Conservation (phyloP, 805 yeast species). For the Teunomyces lycoperdinae region DNA sequence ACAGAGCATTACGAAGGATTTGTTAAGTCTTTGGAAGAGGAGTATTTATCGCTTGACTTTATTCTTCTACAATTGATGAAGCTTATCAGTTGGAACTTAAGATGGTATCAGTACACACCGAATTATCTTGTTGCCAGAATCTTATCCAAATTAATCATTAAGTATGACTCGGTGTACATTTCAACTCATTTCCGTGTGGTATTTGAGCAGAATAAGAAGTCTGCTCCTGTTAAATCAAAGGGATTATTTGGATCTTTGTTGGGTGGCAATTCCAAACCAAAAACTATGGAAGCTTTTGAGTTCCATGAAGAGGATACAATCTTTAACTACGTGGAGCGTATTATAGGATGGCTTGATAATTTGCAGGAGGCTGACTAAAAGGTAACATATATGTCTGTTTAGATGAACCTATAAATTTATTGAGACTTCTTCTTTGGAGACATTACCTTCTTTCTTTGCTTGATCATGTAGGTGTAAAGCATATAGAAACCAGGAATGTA, state of each 20-base stretch:
- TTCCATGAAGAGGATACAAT: slow-evolving; percentile 33
- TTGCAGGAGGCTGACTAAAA: background rate
- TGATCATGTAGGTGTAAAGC: slow-evolving; percentile 83
- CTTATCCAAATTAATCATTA: slow-evolving; percentile 39
- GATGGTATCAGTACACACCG: slow-evolving; percentile 63
- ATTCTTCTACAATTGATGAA: slow-evolving; percentile 36
- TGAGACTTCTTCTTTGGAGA: slow-evolving; percentile 17
- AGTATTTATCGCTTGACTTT: slow-evolving; percentile 32
- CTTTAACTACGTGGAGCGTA: slow-evolving; percentile 26
- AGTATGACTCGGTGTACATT: slow-evolving; percentile 41
- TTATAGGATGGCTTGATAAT: slow-evolving; percentile 31
- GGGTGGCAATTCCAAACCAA: slow-evolving; percentile 6
- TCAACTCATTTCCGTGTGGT: slow-evolving; percentile 39
- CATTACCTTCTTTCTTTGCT: slow-evolving; percentile 79
- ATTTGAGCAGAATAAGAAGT: slow-evolving; percentile 28
- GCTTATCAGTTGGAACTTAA: slow-evolving; percentile 56
- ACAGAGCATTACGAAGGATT: slow-evolving; percentile 20
- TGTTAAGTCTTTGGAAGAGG: slow-evolving; percentile 20
- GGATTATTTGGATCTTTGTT: slow-evolving; percentile 7
- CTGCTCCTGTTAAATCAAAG: slow-evolving; percentile 10
- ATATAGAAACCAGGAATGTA: slow-evolving; percentile 88
- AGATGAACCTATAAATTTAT: slow-evolving; percentile 2
- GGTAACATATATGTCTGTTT: background rate
- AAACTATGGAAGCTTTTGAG: slow-evolving; percentile 14
- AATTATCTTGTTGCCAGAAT: slow-evolving; percentile 39